Percentiles rank a stretch among this genome's conserved stretches.
phyloP scores from a whole-genome alignment of 2,329 filamentous ascomycete species.

The Leptoxyphium fumago region DNA sequence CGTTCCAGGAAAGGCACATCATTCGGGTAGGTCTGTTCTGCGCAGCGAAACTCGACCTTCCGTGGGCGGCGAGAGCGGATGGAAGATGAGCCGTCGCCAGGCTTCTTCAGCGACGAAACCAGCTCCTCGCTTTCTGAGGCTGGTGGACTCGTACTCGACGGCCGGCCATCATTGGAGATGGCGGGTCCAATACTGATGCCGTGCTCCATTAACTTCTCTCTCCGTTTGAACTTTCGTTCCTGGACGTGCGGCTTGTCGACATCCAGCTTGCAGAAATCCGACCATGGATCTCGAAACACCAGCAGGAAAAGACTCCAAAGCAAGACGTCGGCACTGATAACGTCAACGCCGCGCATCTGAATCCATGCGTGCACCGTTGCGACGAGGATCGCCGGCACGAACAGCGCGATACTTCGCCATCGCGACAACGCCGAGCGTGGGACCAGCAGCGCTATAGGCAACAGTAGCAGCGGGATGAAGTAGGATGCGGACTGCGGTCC shows the following conservation, averaged over 20 bases:
- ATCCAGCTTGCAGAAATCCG: slow-evolving; percentile 7
- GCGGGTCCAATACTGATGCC: neutral
- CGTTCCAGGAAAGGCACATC: slow-evolving; percentile 8
- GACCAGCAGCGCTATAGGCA: slow-evolving; percentile 12
- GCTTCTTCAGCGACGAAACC: neutral
- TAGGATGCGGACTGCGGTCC: slow-evolving; percentile 15
- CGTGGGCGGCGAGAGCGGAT: neutral
- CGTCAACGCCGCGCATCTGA: slow-evolving; percentile 15
- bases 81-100: neutral
- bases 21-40: slow-evolving; percentile 5
- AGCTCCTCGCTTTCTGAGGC: neutral
- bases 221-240: slow-evolving; percentile 1
- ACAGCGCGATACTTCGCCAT: slow-evolving; percentile 10
- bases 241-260: neutral
- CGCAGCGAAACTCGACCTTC: neutral
- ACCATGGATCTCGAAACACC: slow-evolving; percentile 13
- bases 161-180: neutral
- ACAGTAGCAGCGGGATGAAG: slow-evolving; percentile 12
- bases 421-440: slow-evolving; percentile 10
- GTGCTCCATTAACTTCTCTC: neutral
- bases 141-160: neutral
- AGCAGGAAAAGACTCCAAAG: slow-evolving; percentile 14
- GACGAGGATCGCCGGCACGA: slow-evolving; percentile 13
- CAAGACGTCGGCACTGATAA: slow-evolving; percentile 15
- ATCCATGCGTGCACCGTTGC: slow-evolving; percentile 14